Evolutionary conservation across 1,284 basidiomycete species (phyloP).

Genomic region (Sporisorium graminicola): DNA sequence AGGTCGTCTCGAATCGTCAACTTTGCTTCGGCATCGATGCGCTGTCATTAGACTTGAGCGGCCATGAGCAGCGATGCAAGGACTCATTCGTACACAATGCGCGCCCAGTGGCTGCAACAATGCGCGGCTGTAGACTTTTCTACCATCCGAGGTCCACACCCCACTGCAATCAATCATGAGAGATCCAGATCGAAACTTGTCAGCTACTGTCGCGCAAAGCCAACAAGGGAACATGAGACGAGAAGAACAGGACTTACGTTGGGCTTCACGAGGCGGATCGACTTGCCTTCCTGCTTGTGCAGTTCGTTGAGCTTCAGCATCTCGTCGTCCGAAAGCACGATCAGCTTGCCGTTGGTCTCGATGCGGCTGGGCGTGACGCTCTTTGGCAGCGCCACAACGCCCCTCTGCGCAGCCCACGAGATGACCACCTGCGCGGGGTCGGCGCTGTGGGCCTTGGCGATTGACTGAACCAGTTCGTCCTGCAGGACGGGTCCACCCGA

Average conservation of each 20-base stretch:
- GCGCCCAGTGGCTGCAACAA: neutral
- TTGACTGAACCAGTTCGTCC: constrained; percentile 45
- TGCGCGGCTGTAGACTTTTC: neutral
- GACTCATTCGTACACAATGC: neutral
- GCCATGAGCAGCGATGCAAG: too few species aligned
- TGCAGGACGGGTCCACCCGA: constrained; percentile 49
- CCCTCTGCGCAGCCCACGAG: constrained; percentile 55
- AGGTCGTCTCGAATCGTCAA: neutral
- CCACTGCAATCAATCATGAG: constrained; percentile 25
- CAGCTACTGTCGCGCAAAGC: neutral
- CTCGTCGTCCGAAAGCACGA: constrained; percentile 49
- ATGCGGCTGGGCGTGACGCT: constrained; percentile 58
- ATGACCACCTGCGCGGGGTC: constrained; percentile 58
- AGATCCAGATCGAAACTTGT: neutral
- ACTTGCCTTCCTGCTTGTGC: constrained; percentile 51
- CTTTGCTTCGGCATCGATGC: neutral
- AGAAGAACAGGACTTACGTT: constrained; percentile 32
- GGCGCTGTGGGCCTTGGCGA: constrained; percentile 48
- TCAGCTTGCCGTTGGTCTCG: constrained; percentile 55
- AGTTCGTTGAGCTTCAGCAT: constrained; percentile 58
- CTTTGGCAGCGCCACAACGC: constrained; percentile 56
- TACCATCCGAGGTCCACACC: constrained; percentile 48
- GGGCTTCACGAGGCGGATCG: constrained; percentile 51
- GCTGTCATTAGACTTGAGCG: neutral
- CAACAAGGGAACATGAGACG: too few species aligned